Evolutionary conservation across 2,329 filamentous ascomycete species (phyloP), one percentile per base, ranked within the genome.

Genomic region (Emergomyces pasteurianus): DNA sequence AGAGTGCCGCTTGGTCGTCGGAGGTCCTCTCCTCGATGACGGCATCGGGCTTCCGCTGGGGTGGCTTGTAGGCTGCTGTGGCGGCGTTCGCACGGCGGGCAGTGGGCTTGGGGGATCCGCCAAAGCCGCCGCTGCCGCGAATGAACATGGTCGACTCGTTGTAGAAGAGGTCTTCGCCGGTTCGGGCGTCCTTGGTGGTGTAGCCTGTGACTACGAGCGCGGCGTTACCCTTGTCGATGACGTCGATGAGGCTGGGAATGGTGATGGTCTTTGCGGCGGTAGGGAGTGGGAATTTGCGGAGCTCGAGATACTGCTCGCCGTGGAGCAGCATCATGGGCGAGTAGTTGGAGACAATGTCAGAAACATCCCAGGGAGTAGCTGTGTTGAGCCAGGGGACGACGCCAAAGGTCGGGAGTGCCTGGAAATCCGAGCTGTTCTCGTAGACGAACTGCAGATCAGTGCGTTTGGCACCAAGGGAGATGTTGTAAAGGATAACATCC

Each of bases 281-380:
- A 42, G 92, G 92, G 69, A 97, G 88, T 47, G 94, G 94, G 79
- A 86, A 95, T 75, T 92, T 90, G 72, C 87, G 86, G 71, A 99
- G 83, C 78, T 99, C 94, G 65, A 99, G 89, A 78, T 92, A 99
- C 77, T 99, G 94, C 81, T 99, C 94, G 72, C 94, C 94, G 79
- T 99, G 94, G 28, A 99, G 87, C 58, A 99, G 85, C 91, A 96
- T 96, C 90, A 96, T 96, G 64, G 92, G 92, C 43, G 85, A 90
- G 81, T 96, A 99, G 81, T 97, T 95, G 74, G 92, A 91, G 34
- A 97, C 88, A 63, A 99, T 83, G 61, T 92, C 85, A 71, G 86
- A 84, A 69, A 94, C 82, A 74, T 81, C 85, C 80, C 88, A 97
- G 34, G 92, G 90, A 63, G 86, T 79, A 66, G 88, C 82, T 63